A percentile compares a stretch with the other conserved stretches of the same genome.
phyloP scores from a whole-genome alignment of 2,329 filamentous ascomycete genomes.

The Penicillium sp. region DNA sequence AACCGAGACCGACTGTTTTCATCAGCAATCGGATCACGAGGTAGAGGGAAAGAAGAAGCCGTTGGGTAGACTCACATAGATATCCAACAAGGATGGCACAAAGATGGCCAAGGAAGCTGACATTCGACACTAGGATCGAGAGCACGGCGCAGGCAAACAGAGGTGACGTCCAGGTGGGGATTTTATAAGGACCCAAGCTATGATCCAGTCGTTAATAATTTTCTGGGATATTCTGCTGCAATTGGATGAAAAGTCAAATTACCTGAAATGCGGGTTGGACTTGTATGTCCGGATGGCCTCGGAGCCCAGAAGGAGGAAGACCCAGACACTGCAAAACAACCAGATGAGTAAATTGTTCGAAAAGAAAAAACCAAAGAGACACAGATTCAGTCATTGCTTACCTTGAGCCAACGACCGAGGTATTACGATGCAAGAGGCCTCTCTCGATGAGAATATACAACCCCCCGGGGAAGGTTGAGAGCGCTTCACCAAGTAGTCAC shows the following conservation, averaged over 20 bases:
- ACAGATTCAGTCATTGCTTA: slow-evolving; percentile 35
- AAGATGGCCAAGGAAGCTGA: slow-evolving; percentile 79
- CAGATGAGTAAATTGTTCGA: slow-evolving; percentile 6
- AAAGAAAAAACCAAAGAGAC: neutral
- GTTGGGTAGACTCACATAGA: slow-evolving; percentile 56
- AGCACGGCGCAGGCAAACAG: slow-evolving; percentile 70
- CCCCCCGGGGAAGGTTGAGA: slow-evolving; percentile 74
- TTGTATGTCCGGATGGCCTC: slow-evolving; percentile 83
- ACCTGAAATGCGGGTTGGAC: slow-evolving; percentile 69
- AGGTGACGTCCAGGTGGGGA: slow-evolving; percentile 89
- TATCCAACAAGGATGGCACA: slow-evolving; percentile 82
- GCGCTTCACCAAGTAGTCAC: slow-evolving; percentile 44
- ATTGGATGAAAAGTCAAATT: slow-evolving; percentile 16
- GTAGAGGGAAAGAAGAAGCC: neutral
- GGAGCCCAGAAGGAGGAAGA: slow-evolving; percentile 77
- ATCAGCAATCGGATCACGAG: slow-evolving; percentile 6
- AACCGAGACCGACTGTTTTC: slow-evolving; percentile 68
- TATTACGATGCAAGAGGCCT: slow-evolving; percentile 64
- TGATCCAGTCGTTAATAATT: slow-evolving; percentile 9
- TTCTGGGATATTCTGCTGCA: too few species aligned
- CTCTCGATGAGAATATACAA: slow-evolving; percentile 76
- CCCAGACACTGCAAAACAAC: slow-evolving; percentile 65
- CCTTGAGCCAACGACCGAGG: slow-evolving; percentile 75
- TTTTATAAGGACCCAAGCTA: slow-evolving; percentile 57
- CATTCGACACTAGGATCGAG: slow-evolving; percentile 69